Evolutionary conservation across 805 yeast genomes (phyloP).

Genomic region (Yarrowia alimentaria): DNA sequence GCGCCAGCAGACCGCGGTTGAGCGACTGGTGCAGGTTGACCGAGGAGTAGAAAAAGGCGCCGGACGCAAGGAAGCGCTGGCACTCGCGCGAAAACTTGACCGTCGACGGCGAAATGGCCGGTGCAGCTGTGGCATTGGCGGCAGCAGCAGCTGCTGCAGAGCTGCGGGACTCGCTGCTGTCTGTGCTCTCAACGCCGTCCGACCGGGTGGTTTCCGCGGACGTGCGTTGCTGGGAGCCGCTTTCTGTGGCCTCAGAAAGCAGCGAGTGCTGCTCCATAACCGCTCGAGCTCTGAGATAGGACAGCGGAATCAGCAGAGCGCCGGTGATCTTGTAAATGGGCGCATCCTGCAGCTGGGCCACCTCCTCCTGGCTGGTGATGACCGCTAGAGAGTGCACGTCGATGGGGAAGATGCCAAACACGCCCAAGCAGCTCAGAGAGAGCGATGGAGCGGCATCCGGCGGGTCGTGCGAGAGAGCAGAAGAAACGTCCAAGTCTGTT

Average conservation of each 20-base stretch:
- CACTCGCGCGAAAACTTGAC: slow-evolving; percentile 5
- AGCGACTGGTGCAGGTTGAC: slow-evolving; percentile 12
- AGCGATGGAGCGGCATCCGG: no score
- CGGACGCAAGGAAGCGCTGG: slow-evolving; percentile 2
- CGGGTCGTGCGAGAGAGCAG: not conserved
- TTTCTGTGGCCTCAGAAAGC: not conserved
- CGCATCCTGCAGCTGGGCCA: not conserved
- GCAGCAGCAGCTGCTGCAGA: not conserved
- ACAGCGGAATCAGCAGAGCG: slow-evolving; percentile 2
- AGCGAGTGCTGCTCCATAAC: no score
- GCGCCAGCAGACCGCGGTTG: not conserved
- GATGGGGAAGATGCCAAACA: slow-evolving; percentile 18
- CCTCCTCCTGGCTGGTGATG: slow-evolving; percentile 5
- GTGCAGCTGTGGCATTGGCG: not conserved
- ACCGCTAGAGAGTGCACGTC: slow-evolving; percentile 19
- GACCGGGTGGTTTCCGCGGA: not conserved
- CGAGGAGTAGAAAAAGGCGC: slow-evolving; percentile 2
- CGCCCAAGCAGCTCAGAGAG: slow-evolving; percentile 2
- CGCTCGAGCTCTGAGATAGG: not conserved
- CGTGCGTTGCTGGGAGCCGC: no score
- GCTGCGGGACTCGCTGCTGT: not conserved
- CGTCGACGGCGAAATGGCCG: not conserved
- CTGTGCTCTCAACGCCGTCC: no score
- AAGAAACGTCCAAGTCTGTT: not conserved
- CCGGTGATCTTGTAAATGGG: slow-evolving; percentile 15